These are phyloP conservation scores for Serendipita vermifera DNA, from an alignment of 768 basidiomycete species.

Conservation along the genomic window DNA sequence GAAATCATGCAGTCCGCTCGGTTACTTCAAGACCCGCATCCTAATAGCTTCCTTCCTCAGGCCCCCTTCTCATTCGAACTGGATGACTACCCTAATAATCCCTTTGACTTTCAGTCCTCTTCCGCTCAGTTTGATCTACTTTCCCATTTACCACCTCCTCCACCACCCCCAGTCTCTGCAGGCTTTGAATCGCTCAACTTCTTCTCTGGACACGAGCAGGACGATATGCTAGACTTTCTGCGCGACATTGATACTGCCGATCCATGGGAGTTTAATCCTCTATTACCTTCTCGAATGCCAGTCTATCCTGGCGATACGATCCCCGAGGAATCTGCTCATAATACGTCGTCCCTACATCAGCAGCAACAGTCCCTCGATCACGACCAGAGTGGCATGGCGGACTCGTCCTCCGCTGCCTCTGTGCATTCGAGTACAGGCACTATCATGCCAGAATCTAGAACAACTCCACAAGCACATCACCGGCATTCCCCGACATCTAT, in stretches of 20 bases:
- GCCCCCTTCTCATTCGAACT: background rate
- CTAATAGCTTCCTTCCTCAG: background rate
- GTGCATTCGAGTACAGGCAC: conserved; percentile 1
- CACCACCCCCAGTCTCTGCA: background rate
- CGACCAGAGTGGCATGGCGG: too few relatives aligned
- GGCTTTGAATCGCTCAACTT: conserved; percentile 6
- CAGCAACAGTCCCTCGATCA: too few relatives aligned
- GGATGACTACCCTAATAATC: background rate
- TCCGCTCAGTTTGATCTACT: background rate
- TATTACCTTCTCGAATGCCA: conserved; percentile 20
- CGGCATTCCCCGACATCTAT: background rate
- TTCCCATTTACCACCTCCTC: background rate
- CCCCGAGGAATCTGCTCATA: background rate
- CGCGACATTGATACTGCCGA: conserved; percentile 10
- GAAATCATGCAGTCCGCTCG: background rate
- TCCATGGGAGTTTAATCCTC: conserved; percentile 44
- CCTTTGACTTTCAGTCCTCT: background rate
- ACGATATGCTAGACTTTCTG: conserved; percentile 9
- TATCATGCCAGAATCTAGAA: background rate
- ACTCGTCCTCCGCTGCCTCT: too few relatives aligned
- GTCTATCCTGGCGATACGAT: conserved; percentile 11
- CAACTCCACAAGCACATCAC: conserved; percentile 2
- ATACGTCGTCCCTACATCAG: conserved; percentile 4
- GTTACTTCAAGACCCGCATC: background rate
- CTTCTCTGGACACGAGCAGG: background rate